These are phyloP conservation scores for Trapa incisa DNA, from an alignment of 345 rosid genomes.

Conservation along the genomic window DNA sequence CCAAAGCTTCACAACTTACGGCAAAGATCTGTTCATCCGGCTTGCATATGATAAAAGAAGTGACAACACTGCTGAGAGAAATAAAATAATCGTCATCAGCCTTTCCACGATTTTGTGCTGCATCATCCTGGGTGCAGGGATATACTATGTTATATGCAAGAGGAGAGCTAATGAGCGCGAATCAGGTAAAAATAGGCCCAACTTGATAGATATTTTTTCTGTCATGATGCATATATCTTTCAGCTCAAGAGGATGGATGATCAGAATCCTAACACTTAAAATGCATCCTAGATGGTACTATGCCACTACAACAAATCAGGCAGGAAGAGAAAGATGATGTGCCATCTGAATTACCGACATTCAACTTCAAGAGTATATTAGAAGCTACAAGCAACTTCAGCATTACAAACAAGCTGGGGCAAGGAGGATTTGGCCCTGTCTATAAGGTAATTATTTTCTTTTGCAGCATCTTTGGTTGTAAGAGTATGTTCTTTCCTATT, in stretches of 20 bases:
- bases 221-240: too few species aligned
- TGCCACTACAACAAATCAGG: not conserved
- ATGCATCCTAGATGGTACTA: not conserved
- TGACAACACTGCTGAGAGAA: not conserved
- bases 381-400: slow-evolving; percentile 4
- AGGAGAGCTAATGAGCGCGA: not conserved
- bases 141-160: not conserved
- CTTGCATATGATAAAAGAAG: not conserved
- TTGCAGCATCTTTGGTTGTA: not conserved
- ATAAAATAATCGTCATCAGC: slow-evolving; percentile 1
- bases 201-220: not conserved
- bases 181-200: not conserved
- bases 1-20: not conserved
- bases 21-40: slow-evolving; percentile 9
- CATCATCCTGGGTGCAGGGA: slow-evolving; percentile 3
- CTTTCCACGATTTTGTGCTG: not conserved
- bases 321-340: slow-evolving; percentile 2
- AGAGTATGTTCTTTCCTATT: too few species aligned
- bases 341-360: not conserved
- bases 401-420: slow-evolving; percentile 3
- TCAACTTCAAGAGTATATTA: slow-evolving; percentile 1
- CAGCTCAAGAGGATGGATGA: not conserved
- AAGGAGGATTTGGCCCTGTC: slow-evolving; percentile 10
- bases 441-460: slow-evolving; percentile 6
- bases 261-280: not conserved